These are phyloP conservation scores for Paxillus rubicundulus DNA, from an alignment of 768 basidiomycete species.

Conservation along the genomic window DNA sequence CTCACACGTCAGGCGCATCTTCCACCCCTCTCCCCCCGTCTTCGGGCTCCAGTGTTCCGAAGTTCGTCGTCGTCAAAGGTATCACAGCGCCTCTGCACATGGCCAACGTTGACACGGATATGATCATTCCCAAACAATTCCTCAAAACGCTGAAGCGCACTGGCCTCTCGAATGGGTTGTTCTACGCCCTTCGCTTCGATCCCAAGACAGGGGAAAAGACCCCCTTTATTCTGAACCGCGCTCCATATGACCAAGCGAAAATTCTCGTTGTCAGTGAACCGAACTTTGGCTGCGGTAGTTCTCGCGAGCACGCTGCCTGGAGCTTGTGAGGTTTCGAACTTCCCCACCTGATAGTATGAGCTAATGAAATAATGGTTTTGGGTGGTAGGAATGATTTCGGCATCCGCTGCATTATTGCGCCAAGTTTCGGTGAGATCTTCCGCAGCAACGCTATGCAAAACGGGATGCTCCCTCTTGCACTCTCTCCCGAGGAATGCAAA, in stretches of 20 bases:
- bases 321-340: conserved; percentile 56
- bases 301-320: conserved; percentile 90
- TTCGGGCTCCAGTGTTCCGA: conserved; percentile 49
- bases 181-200: conserved; percentile 78
- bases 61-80: conserved; percentile 70
- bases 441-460: conserved; percentile 89
- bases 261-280: conserved; percentile 82
- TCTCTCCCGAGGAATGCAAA: conserved; percentile 69
- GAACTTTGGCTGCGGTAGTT: conserved; percentile 92
- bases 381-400: conserved; percentile 76
- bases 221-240: conserved; percentile 80
- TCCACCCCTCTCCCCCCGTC: conserved; percentile 38
- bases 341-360: background rate
- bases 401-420: conserved; percentile 83
- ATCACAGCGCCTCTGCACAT: conserved; percentile 78
- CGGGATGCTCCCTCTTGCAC: conserved; percentile 79
- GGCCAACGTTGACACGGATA: conserved; percentile 88
- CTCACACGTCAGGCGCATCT: conserved; percentile 32
- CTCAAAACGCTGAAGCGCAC: conserved; percentile 90
- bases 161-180: conserved; percentile 79
- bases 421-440: conserved; percentile 91
- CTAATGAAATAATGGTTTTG: conserved; percentile 1
- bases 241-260: conserved; percentile 70
- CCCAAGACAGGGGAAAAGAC: conserved; percentile 76
- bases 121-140: conserved; percentile 94